phyloP scores from a whole-genome alignment of 306 rosid species.

The Cyclanthera cordifolia region DNA sequence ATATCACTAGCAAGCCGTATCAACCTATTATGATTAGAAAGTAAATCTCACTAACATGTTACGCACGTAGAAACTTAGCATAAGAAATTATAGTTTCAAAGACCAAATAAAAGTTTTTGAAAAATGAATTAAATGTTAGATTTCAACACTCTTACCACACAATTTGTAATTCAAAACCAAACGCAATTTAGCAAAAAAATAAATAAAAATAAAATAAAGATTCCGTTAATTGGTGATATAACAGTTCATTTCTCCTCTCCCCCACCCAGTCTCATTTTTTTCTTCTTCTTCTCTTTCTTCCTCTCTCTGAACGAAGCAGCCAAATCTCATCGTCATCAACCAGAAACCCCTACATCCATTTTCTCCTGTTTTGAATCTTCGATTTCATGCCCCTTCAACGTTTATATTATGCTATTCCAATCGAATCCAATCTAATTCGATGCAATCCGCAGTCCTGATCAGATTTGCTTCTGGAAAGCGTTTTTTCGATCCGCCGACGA shows the following conservation, averaged over 20 bases:
- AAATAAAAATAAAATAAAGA: neutral
- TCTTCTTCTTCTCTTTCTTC: conserved; percentile 11
- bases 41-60: too few relatives aligned
- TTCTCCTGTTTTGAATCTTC: conserved; percentile 28
- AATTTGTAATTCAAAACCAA: too few relatives aligned
- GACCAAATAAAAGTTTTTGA: too few relatives aligned
- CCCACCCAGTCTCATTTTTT: neutral
- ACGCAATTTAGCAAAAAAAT: neutral
- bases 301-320: conserved; percentile 31
- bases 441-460: conserved; percentile 16
- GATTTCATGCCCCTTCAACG: conserved; percentile 20
- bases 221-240: conserved; percentile 19
- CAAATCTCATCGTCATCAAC: conserved; percentile 62
- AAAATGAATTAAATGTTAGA: too few relatives aligned
- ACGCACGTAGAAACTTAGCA: too few relatives aligned
- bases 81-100: too few relatives aligned
- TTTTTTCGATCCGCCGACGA: conserved; percentile 37
- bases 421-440: conserved; percentile 12
- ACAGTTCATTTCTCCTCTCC: conserved; percentile 16
- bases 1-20: too few relatives aligned
- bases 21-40: too few relatives aligned
- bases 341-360: conserved; percentile 39
- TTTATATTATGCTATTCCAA: conserved; percentile 9
- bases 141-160: too few relatives aligned
- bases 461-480: conserved; percentile 19